Evolutionary conservation across 306 rosid genomes (phyloP), one percentile per base, ranked within the genome.

Genomic region (Arachis hypogaea): DNA sequence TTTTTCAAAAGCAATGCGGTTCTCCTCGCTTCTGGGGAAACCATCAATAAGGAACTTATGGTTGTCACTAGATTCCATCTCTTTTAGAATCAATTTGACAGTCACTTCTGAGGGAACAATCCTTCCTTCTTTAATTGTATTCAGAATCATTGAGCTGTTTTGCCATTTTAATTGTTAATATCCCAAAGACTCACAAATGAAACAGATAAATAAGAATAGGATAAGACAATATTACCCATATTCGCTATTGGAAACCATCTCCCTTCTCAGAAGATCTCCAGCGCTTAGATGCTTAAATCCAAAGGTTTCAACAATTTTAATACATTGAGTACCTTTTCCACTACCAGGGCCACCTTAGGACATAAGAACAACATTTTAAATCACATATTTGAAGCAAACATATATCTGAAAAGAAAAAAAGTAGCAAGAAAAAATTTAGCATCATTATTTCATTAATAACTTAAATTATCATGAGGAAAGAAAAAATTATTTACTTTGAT

Each of bases 301-400:
- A 76, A 74, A 94, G 49, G 89, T 84, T 62, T 88, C 95, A 44
- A 89, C 97, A 16, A 92, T 92, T 86, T 73, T 94, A 70, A 46
- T 81, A 77, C 99, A 94, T 78, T 92, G 99, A 57, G 99, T 94
- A 40, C 97, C 99, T 82, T 92, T 94, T 49, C 99, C 99, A 74
- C 93, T 86, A 50, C 97, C 97, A 74, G 99, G 97, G 4, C 99
- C 97, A 50, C 99, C 99, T 94, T 76, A 81, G 70, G 82, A 64
- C 42, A 70, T 30, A 49, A 60, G 61, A 64, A 49, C 54, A 77
- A 68, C 14, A 11, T 22, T 42, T 59, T 14, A 66, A 33, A 80
- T 22, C 57, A 84, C 12, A 62, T 47, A 59, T 45, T 40, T 47
- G 64, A 77, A 55, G 66, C 43, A 66, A 56, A 29, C 36, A 73